Percentiles rank a stretch among this genome's conserved stretches.
phyloP scores from a whole-genome alignment of 345 rosid genomes.

The Carallia brachiata region DNA sequence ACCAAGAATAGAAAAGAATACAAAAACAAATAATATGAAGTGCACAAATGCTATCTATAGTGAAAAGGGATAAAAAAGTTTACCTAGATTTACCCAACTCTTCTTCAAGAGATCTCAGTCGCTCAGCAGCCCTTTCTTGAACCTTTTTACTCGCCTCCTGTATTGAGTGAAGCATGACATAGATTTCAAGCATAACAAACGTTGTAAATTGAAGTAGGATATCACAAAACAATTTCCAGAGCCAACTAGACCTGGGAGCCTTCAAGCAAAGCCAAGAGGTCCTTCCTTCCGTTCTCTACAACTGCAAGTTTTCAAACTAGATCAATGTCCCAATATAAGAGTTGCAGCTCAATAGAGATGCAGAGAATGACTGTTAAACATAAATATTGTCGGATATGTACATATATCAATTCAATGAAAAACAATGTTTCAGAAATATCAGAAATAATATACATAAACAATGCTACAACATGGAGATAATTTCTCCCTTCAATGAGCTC shows the following conservation, averaged over 20 bases:
- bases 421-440: too few species aligned
- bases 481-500: too few species aligned
- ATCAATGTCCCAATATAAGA: neutral
- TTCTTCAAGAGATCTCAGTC: constrained; percentile 71
- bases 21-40: neutral
- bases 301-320: constrained; percentile 1
- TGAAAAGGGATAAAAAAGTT: neutral
- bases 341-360: neutral
- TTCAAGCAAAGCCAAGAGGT: constrained; percentile 68
- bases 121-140: constrained; percentile 70
- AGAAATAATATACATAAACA: too few species aligned
- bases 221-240: neutral
- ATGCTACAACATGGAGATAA: too few species aligned
- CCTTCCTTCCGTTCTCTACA: constrained; percentile 55
- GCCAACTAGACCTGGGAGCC: constrained; percentile 69
- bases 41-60: too few species aligned
- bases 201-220: neutral
- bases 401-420: too few species aligned
- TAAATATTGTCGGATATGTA: too few species aligned
- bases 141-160: constrained; percentile 81
- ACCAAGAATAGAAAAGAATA: neutral
- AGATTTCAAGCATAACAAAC: constrained; percentile 9
- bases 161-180: constrained; percentile 17
- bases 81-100: constrained; percentile 72
- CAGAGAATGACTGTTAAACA: too few species aligned